Evolutionary conservation across 148 eudicot species (phyloP).

Genomic region (Cornus florida): DNA sequence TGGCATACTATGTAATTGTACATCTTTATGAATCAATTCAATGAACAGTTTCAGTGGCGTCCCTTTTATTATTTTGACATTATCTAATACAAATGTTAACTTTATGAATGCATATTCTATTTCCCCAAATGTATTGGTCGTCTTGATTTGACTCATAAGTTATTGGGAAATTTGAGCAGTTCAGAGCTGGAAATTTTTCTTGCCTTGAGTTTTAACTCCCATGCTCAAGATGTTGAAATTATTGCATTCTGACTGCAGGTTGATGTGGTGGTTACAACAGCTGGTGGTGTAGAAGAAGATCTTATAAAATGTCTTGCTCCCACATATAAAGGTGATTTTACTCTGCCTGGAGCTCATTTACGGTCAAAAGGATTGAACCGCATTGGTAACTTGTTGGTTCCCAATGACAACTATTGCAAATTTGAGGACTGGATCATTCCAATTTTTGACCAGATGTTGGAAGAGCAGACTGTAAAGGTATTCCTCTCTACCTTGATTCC

Average conservation of each 20-base stretch:
- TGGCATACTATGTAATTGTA: background rate
- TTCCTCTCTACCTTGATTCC: background rate
- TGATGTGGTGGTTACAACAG: conserved; percentile 83
- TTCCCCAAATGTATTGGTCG: background rate
- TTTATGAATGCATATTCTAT: background rate
- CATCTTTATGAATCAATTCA: background rate
- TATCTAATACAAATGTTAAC: background rate
- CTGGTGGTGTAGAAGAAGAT: conserved; percentile 94
- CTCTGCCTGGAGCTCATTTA: conserved; percentile 70
- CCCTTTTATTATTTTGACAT: background rate
- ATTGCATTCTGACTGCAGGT: conserved; percentile 42
- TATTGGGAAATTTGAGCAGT: background rate
- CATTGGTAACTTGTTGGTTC: conserved; percentile 91
- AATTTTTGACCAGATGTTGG: conserved; percentile 83
- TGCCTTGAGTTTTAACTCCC: background rate
- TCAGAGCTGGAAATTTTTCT: background rate
- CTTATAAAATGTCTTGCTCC: conserved; percentile 91
- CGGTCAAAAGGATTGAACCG: conserved; percentile 84
- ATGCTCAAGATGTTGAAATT: background rate
- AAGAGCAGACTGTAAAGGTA: conserved; percentile 79
- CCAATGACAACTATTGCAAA: conserved; percentile 93
- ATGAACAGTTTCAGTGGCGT: background rate
- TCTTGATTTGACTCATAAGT: too few species aligned
- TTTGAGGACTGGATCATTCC: conserved; percentile 98
- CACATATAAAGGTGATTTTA: conserved; percentile 82